Conservation (phyloP, 129 eudicot genomes). For the Arctium minus region DNA sequence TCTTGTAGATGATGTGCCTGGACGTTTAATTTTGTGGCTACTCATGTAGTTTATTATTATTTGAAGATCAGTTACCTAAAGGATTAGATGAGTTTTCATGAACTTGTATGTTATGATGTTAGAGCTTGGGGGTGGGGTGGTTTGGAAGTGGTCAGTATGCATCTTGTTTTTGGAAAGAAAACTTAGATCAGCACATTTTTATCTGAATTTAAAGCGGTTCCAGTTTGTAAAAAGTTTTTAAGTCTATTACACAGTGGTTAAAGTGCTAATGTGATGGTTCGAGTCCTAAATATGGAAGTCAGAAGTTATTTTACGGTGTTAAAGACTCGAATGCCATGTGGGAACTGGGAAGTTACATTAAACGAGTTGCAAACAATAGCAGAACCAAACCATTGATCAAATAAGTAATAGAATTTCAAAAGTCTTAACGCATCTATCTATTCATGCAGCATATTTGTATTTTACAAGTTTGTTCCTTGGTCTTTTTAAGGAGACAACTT, state of each 20-base stretch:
- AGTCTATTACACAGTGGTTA: neutral
- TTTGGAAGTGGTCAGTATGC: neutral
- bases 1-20: neutral
- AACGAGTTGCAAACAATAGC: neutral
- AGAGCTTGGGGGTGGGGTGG: neutral
- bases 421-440: neutral
- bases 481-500: neutral
- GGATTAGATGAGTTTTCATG: neutral
- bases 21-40: neutral
- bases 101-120: neutral
- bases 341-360: neutral
- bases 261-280: neutral
- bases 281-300: neutral
- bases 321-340: neutral
- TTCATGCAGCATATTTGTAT: conserved; percentile 1
- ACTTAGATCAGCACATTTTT: neutral
- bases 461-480: neutral
- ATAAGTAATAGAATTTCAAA: neutral
- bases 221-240: neutral
- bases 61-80: neutral
- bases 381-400: neutral
- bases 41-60: neutral
- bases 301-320: neutral
- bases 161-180: neutral
- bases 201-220: neutral